phyloP scores from a whole-genome alignment of 2,329 filamentous ascomycete genomes.

The Orbilia ellipsospora region DNA sequence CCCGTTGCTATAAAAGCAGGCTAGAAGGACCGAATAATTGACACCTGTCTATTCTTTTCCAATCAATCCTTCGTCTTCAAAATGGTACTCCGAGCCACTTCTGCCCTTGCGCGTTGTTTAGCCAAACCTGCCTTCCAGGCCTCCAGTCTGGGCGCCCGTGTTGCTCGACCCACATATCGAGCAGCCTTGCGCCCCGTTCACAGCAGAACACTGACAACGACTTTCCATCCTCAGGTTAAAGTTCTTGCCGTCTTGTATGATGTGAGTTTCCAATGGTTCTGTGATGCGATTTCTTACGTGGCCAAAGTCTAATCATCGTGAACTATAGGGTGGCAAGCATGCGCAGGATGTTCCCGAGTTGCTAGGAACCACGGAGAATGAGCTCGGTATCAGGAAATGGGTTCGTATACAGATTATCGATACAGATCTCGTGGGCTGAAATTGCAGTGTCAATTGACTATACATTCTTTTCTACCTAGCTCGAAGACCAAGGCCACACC shows the following conservation, averaged over 20 bases:
- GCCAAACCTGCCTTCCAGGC: constrained; percentile 39
- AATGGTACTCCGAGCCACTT: constrained; percentile 47
- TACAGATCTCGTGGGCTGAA: not conserved
- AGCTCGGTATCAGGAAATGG: constrained; percentile 97
- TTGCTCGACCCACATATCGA: constrained; percentile 39
- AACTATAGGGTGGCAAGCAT: constrained; percentile 58
- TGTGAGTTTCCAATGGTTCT: constrained; percentile 54
- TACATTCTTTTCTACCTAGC: constrained; percentile 59
- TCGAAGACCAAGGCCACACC: constrained; percentile 96
- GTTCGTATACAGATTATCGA: constrained; percentile 13
- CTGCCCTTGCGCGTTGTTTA: constrained; percentile 48
- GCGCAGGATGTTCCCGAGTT: constrained; percentile 75
- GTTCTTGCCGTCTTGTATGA: constrained; percentile 60
- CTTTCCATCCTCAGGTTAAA: constrained; percentile 59
- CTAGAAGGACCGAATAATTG: constrained; percentile 19
- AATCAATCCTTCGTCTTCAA: constrained; percentile 29
- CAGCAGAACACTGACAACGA: constrained; percentile 58
- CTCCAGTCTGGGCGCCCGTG: constrained; percentile 34
- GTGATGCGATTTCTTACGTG: not conserved
- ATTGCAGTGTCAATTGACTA: constrained; percentile 3
- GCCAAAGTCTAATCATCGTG: constrained; percentile 15
- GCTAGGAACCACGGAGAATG: constrained; percentile 96
- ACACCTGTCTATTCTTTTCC: constrained; percentile 15
- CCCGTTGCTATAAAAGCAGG: not conserved
- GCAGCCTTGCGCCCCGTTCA: constrained; percentile 30